Base-by-base conservation (phyloP, 139 green algal species). In the Eudorina sp. region DNA sequence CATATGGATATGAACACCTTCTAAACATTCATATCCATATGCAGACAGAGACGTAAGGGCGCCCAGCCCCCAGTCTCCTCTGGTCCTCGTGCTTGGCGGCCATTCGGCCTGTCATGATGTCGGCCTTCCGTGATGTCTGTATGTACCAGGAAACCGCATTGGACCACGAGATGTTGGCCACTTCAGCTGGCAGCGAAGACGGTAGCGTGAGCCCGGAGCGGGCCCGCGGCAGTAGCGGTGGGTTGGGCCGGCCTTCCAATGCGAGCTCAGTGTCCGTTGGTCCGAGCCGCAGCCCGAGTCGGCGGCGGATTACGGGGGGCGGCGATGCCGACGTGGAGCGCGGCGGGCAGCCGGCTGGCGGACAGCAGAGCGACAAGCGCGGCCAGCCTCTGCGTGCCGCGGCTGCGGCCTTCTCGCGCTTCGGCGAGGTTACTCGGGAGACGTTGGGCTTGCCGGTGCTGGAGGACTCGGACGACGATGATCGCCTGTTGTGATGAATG, bases 381-480 rank as follows among this genome's bases (percentile, higher is more conserved):
- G 45, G 29, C 31, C 53, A 72, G 78, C 25, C 40, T 25, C 19
- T 74, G 38, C 38, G 40, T 0, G 80, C 62, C 4, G 80, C 80
- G n/a, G 62, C 41, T 5, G 46, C 40, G 41, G 58, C 34, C 40
- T 43, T 75, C 6, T 29, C 34, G 0, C 29, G 31, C 53, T 41
- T 86, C 14, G 80, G 41, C 19, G 19, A 64, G 11, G n/a, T 64
- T 1, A 43, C 38, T 0, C 27, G 46, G 5, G 82, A 79, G 34
- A 79, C 66, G 36, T 21, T 88, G 45, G 80, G 80, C 43, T 16
- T 86, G 45, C 19, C 19, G 62, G 16, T 25, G 34, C 64, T 88
- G 43, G 82, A 88, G 62, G 82, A 88, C 46, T 80, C 66, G 34
- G 82, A 88, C 36, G 82, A 88, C 66, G 82, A 88, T 11, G 82